A percentile compares a stretch with the other conserved stretches of the same genome.
Conservation (phyloP, 306 rosid genomes). For the Rubus idaeus region DNA sequence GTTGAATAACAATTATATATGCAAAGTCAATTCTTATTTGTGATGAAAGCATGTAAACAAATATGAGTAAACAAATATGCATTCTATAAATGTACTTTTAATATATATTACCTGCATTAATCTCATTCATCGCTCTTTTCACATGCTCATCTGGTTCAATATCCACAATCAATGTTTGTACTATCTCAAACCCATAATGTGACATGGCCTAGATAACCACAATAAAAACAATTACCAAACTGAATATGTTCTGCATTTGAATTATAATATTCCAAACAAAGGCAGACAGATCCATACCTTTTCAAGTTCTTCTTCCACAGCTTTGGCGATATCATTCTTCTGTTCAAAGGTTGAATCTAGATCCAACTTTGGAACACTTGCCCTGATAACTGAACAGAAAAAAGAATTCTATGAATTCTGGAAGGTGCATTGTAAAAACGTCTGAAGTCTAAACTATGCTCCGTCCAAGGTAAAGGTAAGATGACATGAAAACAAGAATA, state of each 20-base stretch:
- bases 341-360: slow-evolving; percentile 56
- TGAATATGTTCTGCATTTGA: neutral
- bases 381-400: slow-evolving; percentile 45
- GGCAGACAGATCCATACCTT: slow-evolving; percentile 30
- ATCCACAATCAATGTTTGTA: slow-evolving; percentile 53
- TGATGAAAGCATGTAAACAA: neutral
- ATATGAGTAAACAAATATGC: neutral
- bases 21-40: neutral
- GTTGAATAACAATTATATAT: neutral
- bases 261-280: neutral
- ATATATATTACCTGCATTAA: slow-evolving; percentile 43
- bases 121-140: slow-evolving; percentile 55
- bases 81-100: neutral
- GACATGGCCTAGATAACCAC: slow-evolving; percentile 50
- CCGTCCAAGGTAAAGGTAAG: neutral
- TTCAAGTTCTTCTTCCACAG: slow-evolving; percentile 55
- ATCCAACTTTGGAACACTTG: slow-evolving; percentile 57
- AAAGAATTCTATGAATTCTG: slow-evolving; percentile 8
- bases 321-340: slow-evolving; percentile 57
- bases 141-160: slow-evolving; percentile 60
- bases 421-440: neutral
- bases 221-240: neutral
- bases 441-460: neutral
- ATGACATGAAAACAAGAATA: neutral
- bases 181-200: slow-evolving; percentile 52